Evolutionary conservation across 192 early-diverging fungal species (phyloP), one percentile per base, ranked within the genome.

Genomic region (Cladochytrium replicatum): DNA sequence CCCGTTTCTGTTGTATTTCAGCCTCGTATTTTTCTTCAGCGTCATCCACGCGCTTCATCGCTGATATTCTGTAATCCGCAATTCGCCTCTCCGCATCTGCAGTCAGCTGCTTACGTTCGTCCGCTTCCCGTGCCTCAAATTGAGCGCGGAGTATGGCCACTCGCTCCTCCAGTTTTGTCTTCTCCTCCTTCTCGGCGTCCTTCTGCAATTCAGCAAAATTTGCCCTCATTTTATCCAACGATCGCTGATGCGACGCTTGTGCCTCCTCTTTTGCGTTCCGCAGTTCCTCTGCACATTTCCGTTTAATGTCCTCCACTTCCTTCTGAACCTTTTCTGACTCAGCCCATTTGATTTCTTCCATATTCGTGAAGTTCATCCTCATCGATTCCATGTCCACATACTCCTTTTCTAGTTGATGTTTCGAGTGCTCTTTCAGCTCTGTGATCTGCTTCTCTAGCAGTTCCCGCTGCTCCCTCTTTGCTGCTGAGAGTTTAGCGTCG

Each of bases 351-450:
- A n/a, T n/a, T n/a, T n/a, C n/a, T n/a, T n/a, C n/a, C n/a, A n/a
- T n/a, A n/a, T n/a, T n/a, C n/a, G n/a, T n/a, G n/a, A n/a, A n/a
- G n/a, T n/a, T n/a, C n/a, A n/a, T n/a, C n/a, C n/a, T n/a, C n/a
- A n/a, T n/a, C n/a, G n/a, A n/a, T n/a, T n/a, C n/a, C n/a, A n/a
- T n/a, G n/a, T n/a, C n/a, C n/a, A n/a, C n/a, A n/a, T n/a, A n/a
- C n/a, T n/a, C n/a, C n/a, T n/a, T n/a, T n/a, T n/a, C n/a, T n/a
- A n/a, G n/a, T n/a, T n/a, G n/a, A n/a, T n/a, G n/a, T n/a, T n/a
- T n/a, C n/a, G n/a, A n/a, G n/a, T n/a, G 42, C 21, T 51, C 17
- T 27, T 51, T 50, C 48, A 46, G 52, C 22, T 46, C 22, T 15
- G 3, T 19, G 19, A 34, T 46, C 41, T 48, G 42, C 3, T 11